These are phyloP conservation scores for Sechiopsis laciniata DNA, from an alignment of 306 rosid species.

Conservation along the genomic window DNA sequence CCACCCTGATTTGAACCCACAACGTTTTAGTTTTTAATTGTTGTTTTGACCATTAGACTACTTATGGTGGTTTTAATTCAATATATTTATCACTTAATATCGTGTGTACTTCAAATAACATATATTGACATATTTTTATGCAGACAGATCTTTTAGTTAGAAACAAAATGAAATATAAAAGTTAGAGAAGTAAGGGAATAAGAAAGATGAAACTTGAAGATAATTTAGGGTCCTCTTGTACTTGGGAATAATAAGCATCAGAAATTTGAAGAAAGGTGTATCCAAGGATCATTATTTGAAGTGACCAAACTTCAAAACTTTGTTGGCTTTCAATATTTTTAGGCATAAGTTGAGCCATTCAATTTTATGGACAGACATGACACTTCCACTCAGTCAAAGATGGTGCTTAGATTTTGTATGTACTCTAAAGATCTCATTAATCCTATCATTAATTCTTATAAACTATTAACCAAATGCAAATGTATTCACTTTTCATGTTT, in stretches of 20 bases:
- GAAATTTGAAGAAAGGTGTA: neutral
- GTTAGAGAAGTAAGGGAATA: neutral
- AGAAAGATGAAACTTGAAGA: neutral
- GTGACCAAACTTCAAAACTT: slow-evolving; percentile 12
- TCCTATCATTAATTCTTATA: neutral
- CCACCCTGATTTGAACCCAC: too few relatives aligned
- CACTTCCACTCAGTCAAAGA: slow-evolving; percentile 15
- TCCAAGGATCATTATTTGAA: slow-evolving; percentile 14
- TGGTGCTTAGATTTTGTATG: slow-evolving; percentile 7
- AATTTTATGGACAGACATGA: neutral
- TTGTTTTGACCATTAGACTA: too few relatives aligned
- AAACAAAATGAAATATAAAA: too few relatives aligned
- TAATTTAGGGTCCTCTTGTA: neutral
- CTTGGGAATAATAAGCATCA: neutral
- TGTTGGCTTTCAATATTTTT: neutral
- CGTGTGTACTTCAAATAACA: too few relatives aligned
- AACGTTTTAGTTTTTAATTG: too few relatives aligned
- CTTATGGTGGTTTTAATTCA: too few relatives aligned
- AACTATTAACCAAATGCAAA: neutral
- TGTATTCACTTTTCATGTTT: neutral
- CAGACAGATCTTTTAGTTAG: neutral
- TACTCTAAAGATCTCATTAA: neutral
- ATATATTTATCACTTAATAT: too few relatives aligned
- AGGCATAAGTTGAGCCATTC: neutral
- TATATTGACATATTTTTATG: too few relatives aligned